A percentile compares a stretch with the other conserved stretches of the same genome.
Evolutionary conservation across 2,329 filamentous ascomycete species (phyloP).

Genomic region (Lachnellula cervina): DNA sequence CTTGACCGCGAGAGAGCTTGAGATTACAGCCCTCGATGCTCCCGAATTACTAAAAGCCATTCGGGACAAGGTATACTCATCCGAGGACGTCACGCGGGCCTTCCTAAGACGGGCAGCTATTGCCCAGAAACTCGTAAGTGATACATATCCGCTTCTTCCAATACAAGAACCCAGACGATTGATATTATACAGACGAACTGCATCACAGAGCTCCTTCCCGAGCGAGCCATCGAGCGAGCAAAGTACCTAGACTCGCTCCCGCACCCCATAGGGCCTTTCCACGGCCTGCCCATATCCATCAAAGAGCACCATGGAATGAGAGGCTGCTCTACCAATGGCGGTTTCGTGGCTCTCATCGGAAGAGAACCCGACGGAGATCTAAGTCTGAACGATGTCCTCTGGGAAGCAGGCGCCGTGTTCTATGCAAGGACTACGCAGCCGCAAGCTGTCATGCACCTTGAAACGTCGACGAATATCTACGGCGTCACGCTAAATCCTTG

Average conservation of each 20-base stretch:
- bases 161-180: background rate
- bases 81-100: background rate
- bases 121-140: constrained; percentile 5
- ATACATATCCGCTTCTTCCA: too few species aligned
- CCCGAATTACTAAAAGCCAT: background rate
- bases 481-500: constrained; percentile 36
- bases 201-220: constrained; percentile 40
- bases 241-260: constrained; percentile 36
- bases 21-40: background rate
- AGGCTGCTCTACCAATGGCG: background rate
- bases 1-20: background rate
- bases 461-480: constrained; percentile 43
- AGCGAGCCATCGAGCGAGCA: constrained; percentile 36
- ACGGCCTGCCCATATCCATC: constrained; percentile 49
- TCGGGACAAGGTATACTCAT: background rate
- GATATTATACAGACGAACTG: constrained; percentile 25
- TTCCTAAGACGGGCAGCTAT: constrained; percentile 7
- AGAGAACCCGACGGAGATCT: background rate
- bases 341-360: background rate
- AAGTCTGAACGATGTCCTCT: background rate
- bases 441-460: constrained; percentile 47
- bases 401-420: constrained; percentile 33
- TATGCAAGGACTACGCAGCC: constrained; percentile 48
- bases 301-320: constrained; percentile 5
- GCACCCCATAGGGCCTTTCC: constrained; percentile 43